Evolutionary conservation across 2,329 filamentous ascomycete genomes (phyloP).

Genomic region (Aureobasidium musti): DNA sequence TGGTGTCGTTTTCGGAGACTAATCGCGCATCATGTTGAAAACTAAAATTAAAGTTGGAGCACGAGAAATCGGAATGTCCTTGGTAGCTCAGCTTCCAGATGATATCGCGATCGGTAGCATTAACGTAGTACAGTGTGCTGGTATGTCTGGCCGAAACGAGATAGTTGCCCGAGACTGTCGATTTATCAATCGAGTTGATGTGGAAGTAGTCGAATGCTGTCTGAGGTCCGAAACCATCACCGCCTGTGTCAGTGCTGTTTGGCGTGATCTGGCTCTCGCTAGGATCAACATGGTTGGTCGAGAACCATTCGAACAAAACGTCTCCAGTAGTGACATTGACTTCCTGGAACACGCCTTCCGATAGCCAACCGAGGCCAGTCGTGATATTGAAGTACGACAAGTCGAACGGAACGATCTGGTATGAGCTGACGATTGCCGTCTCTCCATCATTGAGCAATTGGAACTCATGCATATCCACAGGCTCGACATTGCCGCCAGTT

Average conservation of each 20-base stretch:
- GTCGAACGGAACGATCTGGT: conserved; percentile 42
- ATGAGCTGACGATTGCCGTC: conserved; percentile 36
- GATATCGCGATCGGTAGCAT: conserved; percentile 49
- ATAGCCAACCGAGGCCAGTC: conserved; percentile 49
- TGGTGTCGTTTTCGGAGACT: conserved; percentile 44
- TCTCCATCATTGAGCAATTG: conserved; percentile 45
- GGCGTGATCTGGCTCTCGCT: conserved; percentile 46
- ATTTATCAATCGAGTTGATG: conserved; percentile 58
- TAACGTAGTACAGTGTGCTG: conserved; percentile 52
- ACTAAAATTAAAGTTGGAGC: conserved; percentile 42
- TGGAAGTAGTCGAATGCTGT: conserved; percentile 57
- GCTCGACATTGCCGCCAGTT: conserved; percentile 32
- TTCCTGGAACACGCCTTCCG: conserved; percentile 41
- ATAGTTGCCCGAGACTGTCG: conserved; percentile 50
- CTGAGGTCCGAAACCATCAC: conserved; percentile 47
- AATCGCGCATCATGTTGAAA: conserved; percentile 56
- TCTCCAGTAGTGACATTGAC: conserved; percentile 54
- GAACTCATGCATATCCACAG: conserved; percentile 53
- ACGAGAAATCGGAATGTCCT: conserved; percentile 31
- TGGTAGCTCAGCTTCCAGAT: conserved; percentile 51
- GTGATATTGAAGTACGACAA: conserved; percentile 42
- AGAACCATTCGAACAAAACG: conserved; percentile 59
- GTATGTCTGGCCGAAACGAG: conserved; percentile 56
- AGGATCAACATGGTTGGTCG: conserved; percentile 54
- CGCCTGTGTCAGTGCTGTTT: conserved; percentile 41